A percentile compares a stretch with the other conserved stretches of the same genome.
These are phyloP conservation scores for Emericellopsis cladophorae DNA, from an alignment of 2,329 filamentous ascomycete species.

Conservation along the genomic window DNA sequence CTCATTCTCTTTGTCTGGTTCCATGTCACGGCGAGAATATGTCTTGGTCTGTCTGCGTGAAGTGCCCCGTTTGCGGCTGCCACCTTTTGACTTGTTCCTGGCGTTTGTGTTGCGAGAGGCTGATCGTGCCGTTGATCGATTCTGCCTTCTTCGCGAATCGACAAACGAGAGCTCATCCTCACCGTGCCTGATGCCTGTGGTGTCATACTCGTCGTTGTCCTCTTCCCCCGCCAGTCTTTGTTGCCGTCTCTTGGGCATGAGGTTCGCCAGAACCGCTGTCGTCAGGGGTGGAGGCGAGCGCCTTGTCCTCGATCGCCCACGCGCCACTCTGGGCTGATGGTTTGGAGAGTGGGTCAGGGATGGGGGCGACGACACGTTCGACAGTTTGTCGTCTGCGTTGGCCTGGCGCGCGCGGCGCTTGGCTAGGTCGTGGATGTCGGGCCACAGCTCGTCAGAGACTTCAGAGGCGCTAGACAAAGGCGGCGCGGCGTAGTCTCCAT, in stretches of 20 bases:
- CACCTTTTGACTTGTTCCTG: slow-evolving; percentile 1
- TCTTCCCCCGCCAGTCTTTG: slow-evolving; percentile 26
- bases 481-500: slow-evolving; percentile 37
- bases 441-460: slow-evolving; percentile 32
- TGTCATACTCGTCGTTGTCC: slow-evolving; percentile 34
- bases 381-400: slow-evolving; percentile 27
- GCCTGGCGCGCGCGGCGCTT: slow-evolving; percentile 29
- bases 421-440: slow-evolving; percentile 36
- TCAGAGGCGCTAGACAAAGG: slow-evolving; percentile 40
- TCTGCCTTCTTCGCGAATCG: slow-evolving; percentile 20
- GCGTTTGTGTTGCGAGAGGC: slow-evolving; percentile 6
- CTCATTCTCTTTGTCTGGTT: slow-evolving; percentile 43
- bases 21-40: slow-evolving; percentile 37
- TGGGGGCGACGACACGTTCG: slow-evolving; percentile 49
- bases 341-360: slow-evolving; percentile 57
- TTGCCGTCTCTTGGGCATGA: slow-evolving; percentile 39
- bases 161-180: slow-evolving; percentile 43
- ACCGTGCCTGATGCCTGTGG: slow-evolving; percentile 33
- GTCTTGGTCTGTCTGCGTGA: slow-evolving; percentile 21
- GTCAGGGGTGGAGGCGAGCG: slow-evolving; percentile 28
- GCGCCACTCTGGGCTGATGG: slow-evolving; percentile 16
- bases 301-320: slow-evolving; percentile 17
- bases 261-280: slow-evolving; percentile 38
- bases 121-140: slow-evolving; percentile 15
- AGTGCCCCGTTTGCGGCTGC: slow-evolving; percentile 7